Percentiles rank a stretch among this genome's conserved stretches.
Evolutionary conservation across 1,284 basidiomycete genomes (phyloP).

Genomic region (Thecaphora thlaspeos): DNA sequence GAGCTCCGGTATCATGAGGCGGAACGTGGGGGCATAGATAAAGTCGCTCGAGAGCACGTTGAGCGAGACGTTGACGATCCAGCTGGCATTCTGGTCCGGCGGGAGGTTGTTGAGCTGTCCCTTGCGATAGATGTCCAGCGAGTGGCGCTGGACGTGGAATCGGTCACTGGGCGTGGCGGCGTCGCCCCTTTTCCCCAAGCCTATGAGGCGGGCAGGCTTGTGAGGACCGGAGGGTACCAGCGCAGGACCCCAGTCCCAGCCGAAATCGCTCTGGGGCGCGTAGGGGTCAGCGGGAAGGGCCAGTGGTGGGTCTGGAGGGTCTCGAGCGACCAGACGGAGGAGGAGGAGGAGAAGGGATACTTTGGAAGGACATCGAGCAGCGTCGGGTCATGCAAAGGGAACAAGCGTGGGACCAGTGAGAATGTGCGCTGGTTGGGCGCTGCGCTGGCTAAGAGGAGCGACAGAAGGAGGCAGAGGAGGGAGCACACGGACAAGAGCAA

Average conservation of each 20-base stretch:
- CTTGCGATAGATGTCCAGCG: slow-evolving; percentile 34
- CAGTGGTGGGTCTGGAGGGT: slow-evolving; percentile 10
- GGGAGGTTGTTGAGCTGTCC: slow-evolving; percentile 40
- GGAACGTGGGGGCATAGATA: slow-evolving; percentile 4
- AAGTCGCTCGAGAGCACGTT: slow-evolving; percentile 12
- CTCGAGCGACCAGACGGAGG: slow-evolving; percentile 13
- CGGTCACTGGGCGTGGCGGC: neutral
- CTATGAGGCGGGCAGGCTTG: slow-evolving; percentile 32
- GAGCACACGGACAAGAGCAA: too few species aligned
- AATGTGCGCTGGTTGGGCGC: neutral
- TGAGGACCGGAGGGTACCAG: slow-evolving; percentile 25
- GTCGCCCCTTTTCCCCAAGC: neutral
- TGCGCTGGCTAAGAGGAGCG: too few species aligned
- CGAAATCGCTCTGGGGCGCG: slow-evolving; percentile 48
- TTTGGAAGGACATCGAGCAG: too few species aligned
- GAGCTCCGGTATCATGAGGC: slow-evolving; percentile 14
- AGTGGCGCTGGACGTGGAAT: slow-evolving; percentile 1
- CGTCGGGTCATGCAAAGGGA: too few species aligned
- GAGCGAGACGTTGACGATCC: slow-evolving; percentile 48
- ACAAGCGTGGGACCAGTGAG: too few species aligned
- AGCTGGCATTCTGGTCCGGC: slow-evolving; percentile 35
- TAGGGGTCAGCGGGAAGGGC: slow-evolving; percentile 13
- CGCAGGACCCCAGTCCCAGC: slow-evolving; percentile 53
- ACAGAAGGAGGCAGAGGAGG: too few species aligned
- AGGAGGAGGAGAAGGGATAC: too few species aligned